These are phyloP conservation scores for Oenanthe sinensis DNA, from an alignment of 129 eudicot species.

Conservation along the genomic window DNA sequence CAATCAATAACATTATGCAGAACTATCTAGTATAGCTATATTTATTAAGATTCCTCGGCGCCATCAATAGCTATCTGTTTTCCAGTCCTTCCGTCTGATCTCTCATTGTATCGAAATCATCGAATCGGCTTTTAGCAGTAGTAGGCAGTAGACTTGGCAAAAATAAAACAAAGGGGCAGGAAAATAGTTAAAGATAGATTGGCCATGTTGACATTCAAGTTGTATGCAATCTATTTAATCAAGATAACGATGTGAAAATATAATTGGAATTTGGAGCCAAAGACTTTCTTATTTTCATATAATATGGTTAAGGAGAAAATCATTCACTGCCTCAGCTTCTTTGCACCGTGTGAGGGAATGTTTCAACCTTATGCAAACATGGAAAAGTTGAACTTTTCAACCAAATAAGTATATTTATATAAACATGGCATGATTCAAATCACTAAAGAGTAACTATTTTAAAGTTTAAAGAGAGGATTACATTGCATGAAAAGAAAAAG, in stretches of 20 bases:
- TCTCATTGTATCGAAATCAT: neutral
- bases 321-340: slow-evolving; percentile 15
- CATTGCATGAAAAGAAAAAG: too few relatives aligned
- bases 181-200: neutral
- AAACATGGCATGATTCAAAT: neutral
- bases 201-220: neutral
- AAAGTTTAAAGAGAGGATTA: too few relatives aligned
- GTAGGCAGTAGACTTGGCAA: neutral
- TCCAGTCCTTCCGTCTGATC: neutral
- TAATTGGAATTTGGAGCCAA: neutral
- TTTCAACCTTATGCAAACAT: slow-evolving; percentile 15
- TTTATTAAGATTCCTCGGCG: neutral
- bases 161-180: neutral
- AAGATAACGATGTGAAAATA: neutral
- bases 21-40: neutral
- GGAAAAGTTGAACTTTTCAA: neutral
- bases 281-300: neutral
- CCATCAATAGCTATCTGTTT: neutral
- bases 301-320: neutral
- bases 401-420: neutral
- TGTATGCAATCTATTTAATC: neutral
- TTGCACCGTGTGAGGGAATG: slow-evolving; percentile 4
- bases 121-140: neutral
- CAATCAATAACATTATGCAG: neutral
- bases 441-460: neutral